A percentile compares a stretch with the other conserved stretches of the same genome.
Evolutionary conservation across 1,284 basidiomycete genomes (phyloP).

Genomic region (Cerrena zonata): DNA sequence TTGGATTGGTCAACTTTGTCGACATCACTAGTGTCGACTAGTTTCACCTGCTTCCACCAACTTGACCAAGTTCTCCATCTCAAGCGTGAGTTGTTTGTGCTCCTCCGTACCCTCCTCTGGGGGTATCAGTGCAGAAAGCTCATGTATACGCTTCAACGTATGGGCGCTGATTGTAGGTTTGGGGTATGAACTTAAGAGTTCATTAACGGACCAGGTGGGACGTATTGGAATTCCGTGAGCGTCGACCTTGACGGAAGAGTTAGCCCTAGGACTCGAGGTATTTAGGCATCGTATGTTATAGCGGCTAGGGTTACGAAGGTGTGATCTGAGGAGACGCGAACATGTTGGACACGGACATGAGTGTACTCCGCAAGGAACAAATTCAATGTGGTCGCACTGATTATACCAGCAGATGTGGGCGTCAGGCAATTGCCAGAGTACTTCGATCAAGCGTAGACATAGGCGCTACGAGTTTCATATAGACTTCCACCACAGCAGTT

Average conservation of each 20-base stretch:
- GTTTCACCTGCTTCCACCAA: constrained; percentile 74
- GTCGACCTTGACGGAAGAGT: constrained; percentile 36
- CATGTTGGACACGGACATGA: no score
- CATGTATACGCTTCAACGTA: constrained; percentile 57
- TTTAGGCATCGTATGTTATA: no score
- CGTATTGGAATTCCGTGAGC: constrained; percentile 52
- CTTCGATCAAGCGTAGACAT: neutral
- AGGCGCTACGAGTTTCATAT: no score
- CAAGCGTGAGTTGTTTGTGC: constrained; percentile 42
- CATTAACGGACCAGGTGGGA: constrained; percentile 73
- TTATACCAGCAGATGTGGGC: no score
- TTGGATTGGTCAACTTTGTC: constrained; percentile 10
- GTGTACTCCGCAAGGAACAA: no score
- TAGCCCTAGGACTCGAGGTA: no score
- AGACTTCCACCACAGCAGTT: no score
- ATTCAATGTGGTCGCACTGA: no score
- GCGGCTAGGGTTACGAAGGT: no score
- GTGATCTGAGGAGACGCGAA: no score
- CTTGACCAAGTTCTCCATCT: constrained; percentile 64
- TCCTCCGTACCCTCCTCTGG: constrained; percentile 51
- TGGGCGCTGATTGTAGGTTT: constrained; percentile 51
- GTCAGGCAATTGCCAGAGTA: no score
- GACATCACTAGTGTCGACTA: constrained; percentile 42
- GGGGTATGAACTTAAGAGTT: constrained; percentile 69
- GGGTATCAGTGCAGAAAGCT: constrained; percentile 63